Base-by-base conservation (phyloP, 116 monocot species). In the Phalaenopsis hybrid region DNA sequence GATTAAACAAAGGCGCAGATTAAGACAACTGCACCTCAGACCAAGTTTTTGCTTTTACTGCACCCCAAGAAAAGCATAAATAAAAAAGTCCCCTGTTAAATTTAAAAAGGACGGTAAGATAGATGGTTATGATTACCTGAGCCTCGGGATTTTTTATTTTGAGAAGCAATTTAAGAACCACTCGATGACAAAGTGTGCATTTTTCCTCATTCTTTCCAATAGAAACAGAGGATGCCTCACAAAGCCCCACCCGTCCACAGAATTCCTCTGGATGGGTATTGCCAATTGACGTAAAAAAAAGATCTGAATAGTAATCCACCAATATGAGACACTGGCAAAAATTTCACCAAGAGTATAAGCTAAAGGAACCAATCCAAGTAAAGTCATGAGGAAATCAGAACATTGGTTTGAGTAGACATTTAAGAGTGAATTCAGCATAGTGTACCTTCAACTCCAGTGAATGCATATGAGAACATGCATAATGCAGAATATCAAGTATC, bases 111-210 rank as follows among this genome's bases (percentile, higher is more conserved):
- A 34, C 0, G 15, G 72, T 15, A 13, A 72, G 72, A 6, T 13
- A 72, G 72, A 67, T 37, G 0, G 55, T 11, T 7, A 33, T 31
- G 8, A 49, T 43, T 78, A 89, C 89, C 89, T 89, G 81, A 21
- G 87, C 49, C 55, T 89, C 89, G 57, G 87, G 87, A 76, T 89
- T 87, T 83, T 85, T 83, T 73, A 89, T 55, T 80, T 89, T 89
- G 68, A 61, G 45, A 49, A 83, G 79, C 49, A 89, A 8, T 81
- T 87, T 81, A 33, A 43, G 67, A 16, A 89, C 67, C 61, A 83
- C 45, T 33, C 76, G 85, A 70, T 81, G 87, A 81, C 89, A 89
- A 31, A 89, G 78, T 2, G 77, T 61, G 48, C 89, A 89, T 5
- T 82, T 83, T 44, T 83, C 83, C 10, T 89, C 79, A 28, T 74